A percentile compares a stretch with the other conserved stretches of the same genome.
Evolutionary conservation across 2,329 filamentous ascomycete species (phyloP).

Genomic region (Ophiocordyceps camponoti-floridani): DNA sequence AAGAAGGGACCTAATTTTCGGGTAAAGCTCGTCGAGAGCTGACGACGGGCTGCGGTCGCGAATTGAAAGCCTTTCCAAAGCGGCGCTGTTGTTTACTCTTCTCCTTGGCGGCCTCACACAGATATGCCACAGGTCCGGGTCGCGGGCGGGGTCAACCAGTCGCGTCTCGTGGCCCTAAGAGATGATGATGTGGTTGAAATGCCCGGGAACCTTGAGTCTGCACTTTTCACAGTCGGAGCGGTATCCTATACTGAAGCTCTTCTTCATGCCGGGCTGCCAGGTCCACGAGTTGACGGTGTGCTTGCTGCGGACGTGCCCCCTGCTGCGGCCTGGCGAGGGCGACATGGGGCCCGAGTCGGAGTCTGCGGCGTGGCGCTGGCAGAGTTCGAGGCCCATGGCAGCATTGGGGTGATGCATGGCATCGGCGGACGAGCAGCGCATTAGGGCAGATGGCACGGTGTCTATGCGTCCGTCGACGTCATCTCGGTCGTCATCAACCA

Average conservation of each 20-base stretch:
- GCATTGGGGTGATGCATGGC: conserved; percentile 16
- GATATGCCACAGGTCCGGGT: conserved; percentile 8
- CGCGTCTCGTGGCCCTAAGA: conserved; percentile 24
- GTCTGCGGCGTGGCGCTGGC: conserved; percentile 9
- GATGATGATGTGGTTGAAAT: conserved; percentile 65
- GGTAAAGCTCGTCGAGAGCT: too few relatives aligned
- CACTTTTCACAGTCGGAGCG: conserved; percentile 66
- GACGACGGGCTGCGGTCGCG: too few relatives aligned
- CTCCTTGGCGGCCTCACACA: conserved; percentile 7
- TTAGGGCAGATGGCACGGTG: conserved; percentile 1
- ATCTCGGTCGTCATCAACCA: conserved; percentile 13
- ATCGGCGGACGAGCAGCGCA: conserved; percentile 2
- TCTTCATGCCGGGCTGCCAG: conserved; percentile 45
- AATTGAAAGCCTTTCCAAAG: too few relatives aligned
- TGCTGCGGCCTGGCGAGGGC: conserved; percentile 26
- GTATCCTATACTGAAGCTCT: conserved; percentile 62
- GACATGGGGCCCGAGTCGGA: conserved; percentile 19
- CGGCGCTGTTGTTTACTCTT: too few relatives aligned
- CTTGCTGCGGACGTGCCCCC: conserved; percentile 38
- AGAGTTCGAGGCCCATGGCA: conserved; percentile 17
- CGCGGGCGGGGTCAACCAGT: conserved; percentile 8
- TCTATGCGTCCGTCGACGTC: conserved; percentile 12
- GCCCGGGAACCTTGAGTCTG: conserved; percentile 53
- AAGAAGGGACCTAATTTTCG: too few relatives aligned
- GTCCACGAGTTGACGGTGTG: conserved; percentile 45